Evolutionary conservation across 148 eudicot species (phyloP).

Genomic region (Vaccinium corymbosum): DNA sequence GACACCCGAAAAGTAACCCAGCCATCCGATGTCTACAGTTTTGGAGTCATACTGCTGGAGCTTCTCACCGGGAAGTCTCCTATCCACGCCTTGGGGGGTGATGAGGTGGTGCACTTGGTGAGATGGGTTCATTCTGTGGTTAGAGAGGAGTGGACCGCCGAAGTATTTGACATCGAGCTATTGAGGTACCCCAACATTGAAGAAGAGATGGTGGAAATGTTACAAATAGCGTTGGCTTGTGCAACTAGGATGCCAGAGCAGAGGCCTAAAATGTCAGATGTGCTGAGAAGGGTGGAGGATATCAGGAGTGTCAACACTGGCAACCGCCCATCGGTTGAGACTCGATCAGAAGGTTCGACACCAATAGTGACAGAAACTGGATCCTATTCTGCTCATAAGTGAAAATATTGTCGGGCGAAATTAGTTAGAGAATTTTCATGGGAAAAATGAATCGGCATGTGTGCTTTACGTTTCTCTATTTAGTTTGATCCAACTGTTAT

Average conservation of each 20-base stretch:
- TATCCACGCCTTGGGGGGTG: conserved; percentile 27
- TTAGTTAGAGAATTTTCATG: not conserved
- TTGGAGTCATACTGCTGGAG: conserved; percentile 72
- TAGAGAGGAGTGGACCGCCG: conserved; percentile 92
- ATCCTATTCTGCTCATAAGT: conserved; percentile 31
- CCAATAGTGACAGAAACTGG: conserved; percentile 54
- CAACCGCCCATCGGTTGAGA: conserved; percentile 30
- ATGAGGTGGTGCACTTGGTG: conserved; percentile 54
- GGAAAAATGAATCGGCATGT: not conserved
- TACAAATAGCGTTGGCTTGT: conserved; percentile 71
- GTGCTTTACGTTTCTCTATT: not conserved
- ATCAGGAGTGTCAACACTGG: conserved; percentile 38
- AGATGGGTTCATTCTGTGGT: conserved; percentile 86
- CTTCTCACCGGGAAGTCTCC: conserved; percentile 82
- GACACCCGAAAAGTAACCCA: conserved; percentile 62
- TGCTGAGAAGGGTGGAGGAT: conserved; percentile 60
- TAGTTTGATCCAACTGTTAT: not conserved
- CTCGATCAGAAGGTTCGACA: conserved; percentile 43
- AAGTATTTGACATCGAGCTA: conserved; percentile 81
- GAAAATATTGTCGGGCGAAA: conserved; percentile 13
- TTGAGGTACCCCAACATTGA: conserved; percentile 58
- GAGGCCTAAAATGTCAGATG: conserved; percentile 61
- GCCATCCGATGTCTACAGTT: conserved; percentile 77
- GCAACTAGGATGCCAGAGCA: conserved; percentile 47
- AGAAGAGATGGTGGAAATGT: conserved; percentile 79